phyloP scores from a whole-genome alignment of 2,329 filamentous ascomycete species.

The Orbilia javanica region DNA sequence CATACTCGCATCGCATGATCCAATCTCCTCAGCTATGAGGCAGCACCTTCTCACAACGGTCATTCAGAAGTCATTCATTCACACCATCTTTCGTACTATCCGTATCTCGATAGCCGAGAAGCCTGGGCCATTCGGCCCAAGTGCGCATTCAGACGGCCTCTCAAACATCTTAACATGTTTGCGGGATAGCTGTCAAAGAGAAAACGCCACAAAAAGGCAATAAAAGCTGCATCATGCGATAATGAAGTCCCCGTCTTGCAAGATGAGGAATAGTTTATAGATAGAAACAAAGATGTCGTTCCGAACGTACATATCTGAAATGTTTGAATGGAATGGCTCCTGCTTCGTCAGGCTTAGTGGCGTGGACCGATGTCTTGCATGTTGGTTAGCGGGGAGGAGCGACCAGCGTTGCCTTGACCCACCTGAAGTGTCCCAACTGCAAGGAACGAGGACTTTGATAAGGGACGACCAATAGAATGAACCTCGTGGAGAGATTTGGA shows the following conservation, averaged over 20 bases:
- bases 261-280: constrained; percentile 21
- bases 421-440: constrained; percentile 23
- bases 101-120: constrained; percentile 24
- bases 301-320: constrained; percentile 15
- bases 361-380: constrained; percentile 22
- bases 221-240: constrained; percentile 27
- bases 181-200: neutral
- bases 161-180: neutral
- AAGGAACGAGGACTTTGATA: constrained; percentile 31
- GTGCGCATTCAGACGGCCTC: neutral
- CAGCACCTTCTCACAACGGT: constrained; percentile 43
- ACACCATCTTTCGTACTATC: neutral
- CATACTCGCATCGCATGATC: constrained; percentile 24
- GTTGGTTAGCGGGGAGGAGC: neutral
- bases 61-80: neutral
- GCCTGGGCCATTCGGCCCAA: neutral
- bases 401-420: constrained; percentile 41
- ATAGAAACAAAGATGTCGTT: constrained; percentile 37
- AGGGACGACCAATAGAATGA: constrained; percentile 35
- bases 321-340: constrained; percentile 31
- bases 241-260: constrained; percentile 48
- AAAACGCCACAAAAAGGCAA: constrained; percentile 28
- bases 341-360: constrained; percentile 46
- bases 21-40: neutral
- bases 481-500: constrained; percentile 26